phyloP scores from a whole-genome alignment of 208 protist genomes.

The Crithidia mellificae region DNA sequence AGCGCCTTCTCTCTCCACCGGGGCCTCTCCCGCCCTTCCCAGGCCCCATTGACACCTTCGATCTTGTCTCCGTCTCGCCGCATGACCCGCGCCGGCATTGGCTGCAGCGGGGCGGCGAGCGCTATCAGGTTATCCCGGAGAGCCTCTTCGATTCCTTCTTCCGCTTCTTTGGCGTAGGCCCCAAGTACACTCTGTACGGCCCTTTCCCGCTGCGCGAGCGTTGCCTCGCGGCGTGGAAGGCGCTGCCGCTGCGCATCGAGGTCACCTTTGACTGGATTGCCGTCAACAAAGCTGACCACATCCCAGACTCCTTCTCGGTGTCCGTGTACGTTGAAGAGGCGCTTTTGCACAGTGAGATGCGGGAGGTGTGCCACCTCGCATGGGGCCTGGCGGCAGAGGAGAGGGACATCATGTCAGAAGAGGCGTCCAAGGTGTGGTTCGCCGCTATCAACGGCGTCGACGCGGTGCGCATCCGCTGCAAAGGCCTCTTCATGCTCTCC shows the following conservation, averaged over 20 bases:
- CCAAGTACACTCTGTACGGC: conserved; percentile 62
- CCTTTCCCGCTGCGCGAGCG: conserved; percentile 38
- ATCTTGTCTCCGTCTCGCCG: conserved; percentile 37
- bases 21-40: conserved; percentile 33
- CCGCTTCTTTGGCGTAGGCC: conserved; percentile 61
- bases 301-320: conserved; percentile 27
- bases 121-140: conserved; percentile 68
- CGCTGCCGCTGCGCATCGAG: conserved; percentile 33
- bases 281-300: conserved; percentile 16
- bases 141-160: conserved; percentile 63
- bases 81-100: conserved; percentile 48
- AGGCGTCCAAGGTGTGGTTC: conserved; percentile 35
- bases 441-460: conserved; percentile 39
- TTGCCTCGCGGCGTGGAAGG: conserved; percentile 35
- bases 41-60: conserved; percentile 68
- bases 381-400: conserved; percentile 32
- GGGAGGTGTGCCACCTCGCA: conserved; percentile 49
- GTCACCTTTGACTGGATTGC: conserved; percentile 35
- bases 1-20: neutral
- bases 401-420: conserved; percentile 32
- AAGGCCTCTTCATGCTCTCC: conserved; percentile 24
- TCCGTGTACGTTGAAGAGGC: conserved; percentile 45
- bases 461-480: conserved; percentile 29
- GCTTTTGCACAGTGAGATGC: conserved; percentile 39
- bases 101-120: conserved; percentile 29